Conservation (phyloP, 306 rosid species). For the Ammopiptanthus mongolicus region DNA sequence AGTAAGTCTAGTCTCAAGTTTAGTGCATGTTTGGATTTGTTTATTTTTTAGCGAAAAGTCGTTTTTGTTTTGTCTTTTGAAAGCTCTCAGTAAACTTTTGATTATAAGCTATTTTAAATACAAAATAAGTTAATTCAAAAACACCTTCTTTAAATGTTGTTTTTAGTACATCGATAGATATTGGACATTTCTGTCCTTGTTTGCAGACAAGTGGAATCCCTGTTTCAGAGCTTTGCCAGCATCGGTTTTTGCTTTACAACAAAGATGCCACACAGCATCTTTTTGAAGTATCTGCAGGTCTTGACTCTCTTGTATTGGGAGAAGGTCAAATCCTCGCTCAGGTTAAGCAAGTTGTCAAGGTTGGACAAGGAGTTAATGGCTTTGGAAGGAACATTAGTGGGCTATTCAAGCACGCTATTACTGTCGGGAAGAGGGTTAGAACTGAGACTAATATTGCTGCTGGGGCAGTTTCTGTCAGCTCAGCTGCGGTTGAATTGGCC, state of each 20-base stretch:
- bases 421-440: slow-evolving; percentile 95
- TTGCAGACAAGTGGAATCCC: slow-evolving; percentile 95
- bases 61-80: too few species aligned
- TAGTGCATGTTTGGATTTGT: background rate
- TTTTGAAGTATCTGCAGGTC: slow-evolving; percentile 96
- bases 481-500: slow-evolving; percentile 96
- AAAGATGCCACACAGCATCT: slow-evolving; percentile 90
- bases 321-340: slow-evolving; percentile 99
- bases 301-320: slow-evolving; percentile 96
- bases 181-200: slow-evolving; percentile 10
- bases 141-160: background rate
- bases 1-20: slow-evolving; percentile 34
- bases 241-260: slow-evolving; percentile 78
- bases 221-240: slow-evolving; percentile 70
- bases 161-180: background rate
- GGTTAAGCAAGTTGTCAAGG: slow-evolving; percentile 95
- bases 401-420: slow-evolving; percentile 93
- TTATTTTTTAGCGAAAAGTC: too few species aligned
- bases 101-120: too few species aligned
- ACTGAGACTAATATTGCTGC: slow-evolving; percentile 96
- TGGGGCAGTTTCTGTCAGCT: slow-evolving; percentile 98
- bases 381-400: slow-evolving; percentile 98
- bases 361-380: slow-evolving; percentile 94
- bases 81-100: background rate
- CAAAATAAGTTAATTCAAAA: background rate